Evolutionary conservation across 2,329 filamentous ascomycete genomes (phyloP).

Genomic region (Scedosporium aurantiacum): DNA sequence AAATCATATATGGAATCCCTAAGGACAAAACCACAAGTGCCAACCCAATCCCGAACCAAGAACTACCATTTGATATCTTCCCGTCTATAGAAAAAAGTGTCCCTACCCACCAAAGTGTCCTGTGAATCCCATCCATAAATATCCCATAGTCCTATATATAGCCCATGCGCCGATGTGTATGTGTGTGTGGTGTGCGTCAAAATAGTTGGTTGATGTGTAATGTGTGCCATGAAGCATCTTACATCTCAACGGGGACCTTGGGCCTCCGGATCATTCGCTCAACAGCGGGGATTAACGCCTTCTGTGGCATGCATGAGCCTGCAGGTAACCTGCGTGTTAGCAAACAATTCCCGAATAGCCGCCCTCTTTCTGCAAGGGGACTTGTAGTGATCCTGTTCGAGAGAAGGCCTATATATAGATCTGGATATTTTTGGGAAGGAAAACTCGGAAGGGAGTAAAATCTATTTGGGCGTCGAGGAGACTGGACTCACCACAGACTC

Average conservation of each 20-base stretch:
- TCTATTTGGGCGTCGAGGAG: neutral
- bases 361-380: neutral
- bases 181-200: too few species aligned
- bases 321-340: neutral
- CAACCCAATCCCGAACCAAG: too few species aligned
- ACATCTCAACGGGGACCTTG: neutral
- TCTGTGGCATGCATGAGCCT: constrained; percentile 5
- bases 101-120: too few species aligned
- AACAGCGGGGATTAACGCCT: neutral
- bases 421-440: neutral
- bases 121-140: too few species aligned
- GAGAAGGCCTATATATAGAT: too few species aligned
- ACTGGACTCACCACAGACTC: constrained; percentile 3
- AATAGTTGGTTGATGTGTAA: neutral
- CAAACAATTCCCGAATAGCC: neutral
- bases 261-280: constrained; percentile 5
- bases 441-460: neutral
- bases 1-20: too few species aligned
- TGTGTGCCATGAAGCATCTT: neutral
- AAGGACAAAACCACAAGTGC: too few species aligned
- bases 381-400: too few species aligned
- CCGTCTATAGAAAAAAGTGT: too few species aligned
- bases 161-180: too few species aligned
- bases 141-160: too few species aligned
- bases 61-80: too few species aligned